A percentile compares a stretch with the other conserved stretches of the same genome.
Evolutionary conservation across 306 rosid species (phyloP).

Genomic region (Acacia confusa): DNA sequence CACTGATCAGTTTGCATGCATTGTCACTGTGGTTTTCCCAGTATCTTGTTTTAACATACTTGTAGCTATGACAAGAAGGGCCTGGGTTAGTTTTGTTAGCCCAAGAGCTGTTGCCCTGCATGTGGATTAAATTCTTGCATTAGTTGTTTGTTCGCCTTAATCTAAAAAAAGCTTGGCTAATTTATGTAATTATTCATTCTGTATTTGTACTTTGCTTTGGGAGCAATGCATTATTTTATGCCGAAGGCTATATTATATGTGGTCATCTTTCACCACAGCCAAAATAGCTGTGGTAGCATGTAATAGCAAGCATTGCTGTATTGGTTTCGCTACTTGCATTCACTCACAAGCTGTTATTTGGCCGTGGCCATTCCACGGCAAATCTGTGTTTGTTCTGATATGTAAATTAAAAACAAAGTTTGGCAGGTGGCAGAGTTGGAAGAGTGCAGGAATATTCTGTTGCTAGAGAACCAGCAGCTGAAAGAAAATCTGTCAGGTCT

Average conservation of each 20-base stretch:
- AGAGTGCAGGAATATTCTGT: slow-evolving; percentile 53
- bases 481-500: slow-evolving; percentile 56
- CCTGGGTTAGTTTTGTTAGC: neutral
- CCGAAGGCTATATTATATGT: neutral
- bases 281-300: slow-evolving; percentile 11
- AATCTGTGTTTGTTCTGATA: slow-evolving; percentile 65
- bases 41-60: neutral
- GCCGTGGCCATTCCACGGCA: slow-evolving; percentile 36
- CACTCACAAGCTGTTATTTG: slow-evolving; percentile 31
- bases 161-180: slow-evolving; percentile 17
- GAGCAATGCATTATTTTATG: slow-evolving; percentile 6
- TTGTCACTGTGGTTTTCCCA: neutral
- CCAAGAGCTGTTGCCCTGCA: neutral
- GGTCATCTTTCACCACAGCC: slow-evolving; percentile 9
- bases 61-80: neutral
- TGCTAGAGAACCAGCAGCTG: slow-evolving; percentile 68
- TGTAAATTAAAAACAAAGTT: slow-evolving; percentile 81
- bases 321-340: slow-evolving; percentile 26
- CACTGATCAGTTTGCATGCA: neutral
- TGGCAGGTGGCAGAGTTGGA: slow-evolving; percentile 90
- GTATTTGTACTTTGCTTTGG: slow-evolving; percentile 5
- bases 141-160: slow-evolving; percentile 5
- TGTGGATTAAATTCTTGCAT: neutral
- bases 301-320: slow-evolving; percentile 10
- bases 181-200: slow-evolving; percentile 1